These are phyloP conservation scores for Fremontodendron californicum DNA, from an alignment of 345 rosid genomes.

Conservation along the genomic window DNA sequence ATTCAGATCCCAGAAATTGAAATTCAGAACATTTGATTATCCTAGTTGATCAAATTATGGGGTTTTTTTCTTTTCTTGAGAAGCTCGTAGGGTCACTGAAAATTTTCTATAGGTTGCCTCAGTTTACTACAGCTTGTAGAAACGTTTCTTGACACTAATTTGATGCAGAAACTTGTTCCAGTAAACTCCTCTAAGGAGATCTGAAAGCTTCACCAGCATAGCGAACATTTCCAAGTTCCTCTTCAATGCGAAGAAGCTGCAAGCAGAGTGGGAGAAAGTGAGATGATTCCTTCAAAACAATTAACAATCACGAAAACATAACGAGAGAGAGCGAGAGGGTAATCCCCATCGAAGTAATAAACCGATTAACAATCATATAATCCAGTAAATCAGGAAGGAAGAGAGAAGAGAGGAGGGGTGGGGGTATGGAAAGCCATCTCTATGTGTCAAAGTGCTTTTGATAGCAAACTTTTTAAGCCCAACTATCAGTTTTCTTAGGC, in stretches of 20 bases:
- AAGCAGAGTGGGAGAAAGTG: constrained; percentile 16
- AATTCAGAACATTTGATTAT: not conserved
- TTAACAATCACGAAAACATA: not conserved
- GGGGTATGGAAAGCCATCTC: not conserved
- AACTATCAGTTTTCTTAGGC: not conserved
- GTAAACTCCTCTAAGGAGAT: constrained; percentile 48
- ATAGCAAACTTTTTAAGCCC: not conserved
- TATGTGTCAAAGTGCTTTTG: not conserved
- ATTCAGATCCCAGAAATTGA: not conserved
- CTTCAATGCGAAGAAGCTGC: constrained; percentile 98
- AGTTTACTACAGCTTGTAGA: not conserved
- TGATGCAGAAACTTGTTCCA: constrained; percentile 6
- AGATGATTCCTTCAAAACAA: not conserved
- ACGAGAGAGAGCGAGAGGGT: not conserved
- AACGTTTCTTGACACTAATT: not conserved
- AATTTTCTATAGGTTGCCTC: not conserved
- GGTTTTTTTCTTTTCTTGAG: not conserved
- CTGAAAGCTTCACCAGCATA: constrained; percentile 89
- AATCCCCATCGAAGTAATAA: not conserved
- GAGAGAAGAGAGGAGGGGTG: not conserved
- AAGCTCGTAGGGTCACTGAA: not conserved
- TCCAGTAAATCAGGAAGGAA: not conserved
- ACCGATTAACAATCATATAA: not conserved
- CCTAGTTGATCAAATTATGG: not conserved
- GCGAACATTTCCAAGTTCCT: constrained; percentile 83